phyloP scores from a whole-genome alignment of 305 asterid genomes.

The Fraxinus greggii region DNA sequence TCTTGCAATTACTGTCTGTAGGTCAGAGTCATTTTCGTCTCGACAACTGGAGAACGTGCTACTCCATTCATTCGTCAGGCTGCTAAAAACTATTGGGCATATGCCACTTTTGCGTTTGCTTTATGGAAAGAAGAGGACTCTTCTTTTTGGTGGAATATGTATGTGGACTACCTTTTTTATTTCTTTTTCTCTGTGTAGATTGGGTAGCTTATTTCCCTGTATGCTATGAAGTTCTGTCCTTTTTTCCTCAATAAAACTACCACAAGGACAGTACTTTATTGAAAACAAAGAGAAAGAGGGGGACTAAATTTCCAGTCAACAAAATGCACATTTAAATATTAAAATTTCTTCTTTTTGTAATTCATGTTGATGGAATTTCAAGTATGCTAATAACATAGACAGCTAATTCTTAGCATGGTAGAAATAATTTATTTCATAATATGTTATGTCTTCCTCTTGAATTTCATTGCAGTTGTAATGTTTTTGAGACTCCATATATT shows the following conservation, averaged over 20 bases:
- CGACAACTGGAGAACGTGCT: constrained; percentile 95
- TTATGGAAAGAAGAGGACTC: constrained; percentile 84
- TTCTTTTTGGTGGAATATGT: constrained; percentile 88
- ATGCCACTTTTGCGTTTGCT: constrained; percentile 75
- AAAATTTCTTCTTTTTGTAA: not conserved
- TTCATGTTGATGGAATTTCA: constrained; percentile 22
- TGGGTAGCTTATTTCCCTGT: not conserved
- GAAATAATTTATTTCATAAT: not conserved
- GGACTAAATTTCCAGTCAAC: not conserved
- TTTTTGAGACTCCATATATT: not conserved
- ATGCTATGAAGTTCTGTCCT: not conserved
- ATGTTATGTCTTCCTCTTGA: not conserved
- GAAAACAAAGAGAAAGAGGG: not conserved
- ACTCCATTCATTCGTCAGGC: constrained; percentile 88
- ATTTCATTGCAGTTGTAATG: not conserved
- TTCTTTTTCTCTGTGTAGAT: not conserved
- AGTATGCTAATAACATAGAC: not conserved
- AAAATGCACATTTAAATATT: not conserved
- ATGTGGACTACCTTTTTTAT: constrained; percentile 28
- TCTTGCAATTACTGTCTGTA: constrained; percentile 30
- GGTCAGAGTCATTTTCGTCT: constrained; percentile 91
- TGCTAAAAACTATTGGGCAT: constrained; percentile 62
- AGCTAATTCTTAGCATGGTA: not conserved
- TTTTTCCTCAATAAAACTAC: not conserved
- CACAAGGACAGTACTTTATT: not conserved